Conservation (phyloP, 2,329 filamentous ascomycete species). For the Macrophomina tecta region DNA sequence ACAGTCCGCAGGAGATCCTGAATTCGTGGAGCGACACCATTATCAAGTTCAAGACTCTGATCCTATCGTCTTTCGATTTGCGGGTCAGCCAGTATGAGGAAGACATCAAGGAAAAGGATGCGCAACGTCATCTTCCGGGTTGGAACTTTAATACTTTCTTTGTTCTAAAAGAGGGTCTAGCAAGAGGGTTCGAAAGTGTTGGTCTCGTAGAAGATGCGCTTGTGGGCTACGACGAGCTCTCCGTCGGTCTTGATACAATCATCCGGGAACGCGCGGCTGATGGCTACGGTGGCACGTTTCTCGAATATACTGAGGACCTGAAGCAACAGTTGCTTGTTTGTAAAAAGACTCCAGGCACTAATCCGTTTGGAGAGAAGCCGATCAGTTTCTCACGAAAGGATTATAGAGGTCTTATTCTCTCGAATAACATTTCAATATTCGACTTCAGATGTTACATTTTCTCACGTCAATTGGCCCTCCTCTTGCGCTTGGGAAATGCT, state of each 20-base stretch:
- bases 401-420: constrained; percentile 89
- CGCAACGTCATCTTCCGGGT: constrained; percentile 82
- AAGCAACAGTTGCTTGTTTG: constrained; percentile 52
- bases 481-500: constrained; percentile 80
- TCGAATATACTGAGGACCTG: constrained; percentile 76
- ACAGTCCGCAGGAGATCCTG: constrained; percentile 78
- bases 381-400: constrained; percentile 65
- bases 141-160: constrained; percentile 99
- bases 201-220: constrained; percentile 94
- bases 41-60: constrained; percentile 83
- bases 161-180: constrained; percentile 93
- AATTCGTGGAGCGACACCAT: constrained; percentile 85
- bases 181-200: constrained; percentile 92
- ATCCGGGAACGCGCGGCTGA: constrained; percentile 73
- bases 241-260: constrained; percentile 82
- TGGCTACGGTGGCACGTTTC: constrained; percentile 73
- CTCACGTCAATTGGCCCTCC: constrained; percentile 80
- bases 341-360: constrained; percentile 20
- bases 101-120: constrained; percentile 92
- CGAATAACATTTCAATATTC: constrained; percentile 94
- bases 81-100: constrained; percentile 95
- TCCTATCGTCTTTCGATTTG: constrained; percentile 86
- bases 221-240: constrained; percentile 92
- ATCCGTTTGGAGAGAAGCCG: constrained; percentile 37
- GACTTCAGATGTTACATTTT: constrained; percentile 97